Evolutionary conservation across 2,329 filamentous ascomycete genomes (phyloP).

Genomic region (Sporothrix sp.): DNA sequence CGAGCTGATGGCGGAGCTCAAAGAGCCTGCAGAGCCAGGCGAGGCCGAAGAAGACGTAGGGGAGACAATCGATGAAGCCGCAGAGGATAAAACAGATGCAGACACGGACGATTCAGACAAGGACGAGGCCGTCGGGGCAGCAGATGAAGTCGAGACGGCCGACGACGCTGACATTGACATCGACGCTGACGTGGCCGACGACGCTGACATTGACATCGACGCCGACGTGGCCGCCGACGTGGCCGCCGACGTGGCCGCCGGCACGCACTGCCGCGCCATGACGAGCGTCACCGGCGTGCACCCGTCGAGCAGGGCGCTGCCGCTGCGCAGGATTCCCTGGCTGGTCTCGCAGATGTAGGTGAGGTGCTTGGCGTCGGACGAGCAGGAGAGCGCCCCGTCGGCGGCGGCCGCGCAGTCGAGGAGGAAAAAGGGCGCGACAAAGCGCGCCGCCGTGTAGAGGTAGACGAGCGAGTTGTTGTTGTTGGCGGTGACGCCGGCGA

Average conservation of each 20-base stretch:
- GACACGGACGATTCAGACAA: background rate
- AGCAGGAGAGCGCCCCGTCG: slow-evolving; percentile 6
- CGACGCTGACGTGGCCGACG: background rate
- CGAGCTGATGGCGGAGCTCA: too few species aligned
- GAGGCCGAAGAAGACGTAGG: background rate
- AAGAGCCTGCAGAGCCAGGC: too few species aligned
- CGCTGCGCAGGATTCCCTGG: slow-evolving; percentile 1
- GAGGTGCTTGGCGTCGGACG: slow-evolving; percentile 5
- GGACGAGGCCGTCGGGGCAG: background rate
- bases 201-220: background rate
- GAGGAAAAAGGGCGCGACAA: background rate
- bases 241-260: background rate
- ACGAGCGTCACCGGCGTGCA: background rate
- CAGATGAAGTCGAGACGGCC: background rate
- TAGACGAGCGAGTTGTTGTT: background rate
- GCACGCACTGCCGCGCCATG: background rate
- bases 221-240: background rate
- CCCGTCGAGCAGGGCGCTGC: background rate
- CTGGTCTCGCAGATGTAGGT: slow-evolving; percentile 15
- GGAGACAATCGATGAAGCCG: background rate
- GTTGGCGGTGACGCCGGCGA: background rate
- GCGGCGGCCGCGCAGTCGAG: background rate
- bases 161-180: background rate
- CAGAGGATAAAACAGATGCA: background rate
- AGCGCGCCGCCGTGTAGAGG: background rate